These are phyloP conservation scores for Spatholobus suberectus DNA, from an alignment of 306 rosid species.

Conservation along the genomic window DNA sequence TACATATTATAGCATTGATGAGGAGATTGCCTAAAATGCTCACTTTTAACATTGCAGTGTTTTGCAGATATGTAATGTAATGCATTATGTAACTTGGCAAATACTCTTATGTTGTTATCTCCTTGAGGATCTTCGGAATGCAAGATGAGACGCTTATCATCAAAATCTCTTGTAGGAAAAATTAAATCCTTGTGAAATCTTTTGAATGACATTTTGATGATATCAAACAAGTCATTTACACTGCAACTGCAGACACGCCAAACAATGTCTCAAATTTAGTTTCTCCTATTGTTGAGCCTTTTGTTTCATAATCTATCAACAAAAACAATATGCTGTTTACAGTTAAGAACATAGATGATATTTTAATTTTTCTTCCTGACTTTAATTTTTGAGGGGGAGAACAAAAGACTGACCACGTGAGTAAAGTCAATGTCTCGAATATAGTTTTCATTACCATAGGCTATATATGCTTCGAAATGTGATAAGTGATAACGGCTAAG, in stretches of 20 bases:
- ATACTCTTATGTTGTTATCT: not conserved
- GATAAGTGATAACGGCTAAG: not conserved
- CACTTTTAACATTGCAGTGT: not conserved
- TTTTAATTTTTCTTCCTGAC: not conserved
- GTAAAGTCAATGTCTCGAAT: not conserved
- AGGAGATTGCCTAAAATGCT: conserved; percentile 5
- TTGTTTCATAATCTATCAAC: not conserved
- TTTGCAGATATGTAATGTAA: conserved; percentile 1
- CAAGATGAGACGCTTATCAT: conserved; percentile 9
- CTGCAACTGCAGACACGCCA: not conserved
- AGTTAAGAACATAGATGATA: conserved; percentile 7
- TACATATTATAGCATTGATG: not conserved
- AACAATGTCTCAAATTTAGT: not conserved
- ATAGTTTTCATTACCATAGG: not conserved
- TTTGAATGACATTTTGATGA: conserved; percentile 11
- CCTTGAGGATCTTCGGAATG: not conserved
- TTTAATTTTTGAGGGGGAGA: not conserved
- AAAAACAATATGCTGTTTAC: not conserved
- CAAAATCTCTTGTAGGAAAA: conserved; percentile 9
- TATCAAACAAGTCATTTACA: conserved; percentile 3
- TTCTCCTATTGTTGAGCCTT: conserved; percentile 18
- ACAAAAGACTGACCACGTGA: not conserved
- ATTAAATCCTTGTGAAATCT: not conserved
- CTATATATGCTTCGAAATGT: not conserved
- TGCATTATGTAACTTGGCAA: not conserved